Evolutionary conservation across 2,329 filamentous ascomycete species (phyloP), one percentile per base, ranked within the genome.

Genomic region (Penicillium sp.): DNA sequence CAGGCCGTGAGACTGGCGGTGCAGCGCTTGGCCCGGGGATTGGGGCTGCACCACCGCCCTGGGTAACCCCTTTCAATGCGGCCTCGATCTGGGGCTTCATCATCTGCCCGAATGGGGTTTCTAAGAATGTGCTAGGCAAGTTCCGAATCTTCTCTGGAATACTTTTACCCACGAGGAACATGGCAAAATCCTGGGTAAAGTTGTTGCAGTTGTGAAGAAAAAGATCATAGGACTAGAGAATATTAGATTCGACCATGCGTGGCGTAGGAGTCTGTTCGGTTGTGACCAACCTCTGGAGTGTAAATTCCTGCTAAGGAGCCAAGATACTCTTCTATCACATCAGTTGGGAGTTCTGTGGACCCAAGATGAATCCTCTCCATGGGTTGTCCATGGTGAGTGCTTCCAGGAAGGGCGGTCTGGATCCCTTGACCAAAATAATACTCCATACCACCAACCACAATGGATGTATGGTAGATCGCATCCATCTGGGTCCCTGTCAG

Each of bases 201-300:
- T 97, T 97, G 78, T 98, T 99, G 79, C 93, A 98, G 72, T 99
- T 99, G 75, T 97, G 92, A 27, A 84, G 66, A 78, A 90, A 96
- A 5, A 97, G 79, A 70, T 97, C 91, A 69, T 98, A 98, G 1
- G 90, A 90, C 85, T 91, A 62, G 19, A 9, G n/a, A 26, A 9
- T 51, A 48, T 65, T 57, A 61, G 55, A 59, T 24, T 54, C 24
- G n/a, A 35, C 13, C n/a, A n/a, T 6, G 9, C 31, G 37, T 8
- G 21, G n/a, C 2, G 11, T 39, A 19, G 11, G 3, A 26, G 3
- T 39, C 7, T 14, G 3, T 24, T 8, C 27, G 13, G 11, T 4
- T 16, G 37, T n/a, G 19, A 57, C 70, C 14, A 68, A 89, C 89
- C 79, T 92, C 87, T 9, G 89, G 80, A 0, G 91, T 96, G 70